Evolutionary conservation across 164 flowering plant species (phyloP).

Genomic region (Aristolochia californica): DNA sequence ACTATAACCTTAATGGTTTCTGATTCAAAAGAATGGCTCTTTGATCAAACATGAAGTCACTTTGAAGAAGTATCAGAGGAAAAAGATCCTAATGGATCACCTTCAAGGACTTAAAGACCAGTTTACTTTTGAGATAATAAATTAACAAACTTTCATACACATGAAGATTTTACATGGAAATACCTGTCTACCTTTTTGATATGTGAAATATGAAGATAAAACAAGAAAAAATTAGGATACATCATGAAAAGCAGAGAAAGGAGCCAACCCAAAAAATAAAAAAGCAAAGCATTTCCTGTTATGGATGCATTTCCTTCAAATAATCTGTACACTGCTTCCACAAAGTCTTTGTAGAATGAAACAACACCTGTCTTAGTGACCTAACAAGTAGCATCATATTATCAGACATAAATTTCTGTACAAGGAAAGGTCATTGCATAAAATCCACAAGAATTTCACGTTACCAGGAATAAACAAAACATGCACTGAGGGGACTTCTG

Average conservation of each 20-base stretch:
- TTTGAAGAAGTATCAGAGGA: too few relatives aligned
- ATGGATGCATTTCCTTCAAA: conserved; percentile 38
- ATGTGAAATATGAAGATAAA: conserved; percentile 35
- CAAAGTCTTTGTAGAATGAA: conserved; percentile 52
- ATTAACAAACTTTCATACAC: too few relatives aligned
- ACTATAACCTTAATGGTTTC: too few relatives aligned
- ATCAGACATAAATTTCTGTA: neutral
- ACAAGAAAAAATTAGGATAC: neutral
- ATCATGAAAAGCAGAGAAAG: neutral
- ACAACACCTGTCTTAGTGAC: conserved; percentile 36
- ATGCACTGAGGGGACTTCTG: conserved; percentile 45
- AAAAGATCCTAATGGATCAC: too few relatives aligned
- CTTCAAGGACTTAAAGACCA: too few relatives aligned
- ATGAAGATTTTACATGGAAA: too few relatives aligned
- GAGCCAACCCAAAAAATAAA: neutral
- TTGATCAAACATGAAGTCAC: too few relatives aligned
- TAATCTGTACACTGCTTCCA: conserved; percentile 50
- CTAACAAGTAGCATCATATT: neutral
- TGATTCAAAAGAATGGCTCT: too few relatives aligned
- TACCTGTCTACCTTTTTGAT: conserved; percentile 44
- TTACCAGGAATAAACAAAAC: conserved; percentile 77
- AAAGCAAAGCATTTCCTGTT: neutral
- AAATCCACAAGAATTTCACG: neutral
- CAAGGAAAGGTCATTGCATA: neutral
- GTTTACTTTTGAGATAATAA: too few relatives aligned